Evolutionary conservation across 441 rosid genomes (phyloP).

Genomic region (Capsella rubella): DNA sequence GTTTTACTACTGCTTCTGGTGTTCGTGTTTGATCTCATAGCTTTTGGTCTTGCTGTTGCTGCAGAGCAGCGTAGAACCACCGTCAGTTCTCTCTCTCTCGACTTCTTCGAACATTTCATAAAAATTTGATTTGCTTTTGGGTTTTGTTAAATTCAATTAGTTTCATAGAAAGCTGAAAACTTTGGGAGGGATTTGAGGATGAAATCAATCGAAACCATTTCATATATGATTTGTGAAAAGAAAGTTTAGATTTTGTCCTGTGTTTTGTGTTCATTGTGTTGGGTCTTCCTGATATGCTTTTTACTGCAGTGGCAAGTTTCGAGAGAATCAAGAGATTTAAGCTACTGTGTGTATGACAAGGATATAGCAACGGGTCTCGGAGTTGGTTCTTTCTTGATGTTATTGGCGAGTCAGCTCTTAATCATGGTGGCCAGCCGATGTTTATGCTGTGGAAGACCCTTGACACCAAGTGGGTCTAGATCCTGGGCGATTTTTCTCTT

Average conservation of each 20-base stretch:
- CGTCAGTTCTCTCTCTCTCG: slow-evolving; percentile 51
- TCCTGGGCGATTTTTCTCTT: slow-evolving; percentile 80
- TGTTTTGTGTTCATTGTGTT: slow-evolving; percentile 1
- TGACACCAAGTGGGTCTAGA: slow-evolving; percentile 78
- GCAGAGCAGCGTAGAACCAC: slow-evolving; percentile 91
- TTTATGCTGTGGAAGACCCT: slow-evolving; percentile 79
- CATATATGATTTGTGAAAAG: no score
- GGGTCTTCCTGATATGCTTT: background rate
- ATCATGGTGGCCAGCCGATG: slow-evolving; percentile 73
- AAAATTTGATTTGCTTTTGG: slow-evolving; percentile 5
- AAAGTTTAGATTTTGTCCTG: background rate
- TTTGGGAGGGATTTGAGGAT: background rate
- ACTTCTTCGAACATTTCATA: slow-evolving; percentile 6
- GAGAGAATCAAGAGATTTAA: slow-evolving; percentile 40
- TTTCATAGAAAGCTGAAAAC: slow-evolving; percentile 9
- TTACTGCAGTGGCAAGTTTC: slow-evolving; percentile 54
- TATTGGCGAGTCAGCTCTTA: slow-evolving; percentile 68
- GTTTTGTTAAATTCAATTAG: slow-evolving; percentile 10
- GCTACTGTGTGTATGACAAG: slow-evolving; percentile 70
- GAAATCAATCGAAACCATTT: background rate
- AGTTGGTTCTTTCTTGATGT: slow-evolving; percentile 64
- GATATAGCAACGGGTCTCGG: slow-evolving; percentile 86
- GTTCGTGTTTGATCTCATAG: slow-evolving; percentile 75
- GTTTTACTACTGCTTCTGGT: slow-evolving; percentile 64
- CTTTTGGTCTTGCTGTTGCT: slow-evolving; percentile 92